Evolutionary conservation across 306 rosid species (phyloP), one percentile per base, ranked within the genome.

Genomic region (Rosa rugosa): DNA sequence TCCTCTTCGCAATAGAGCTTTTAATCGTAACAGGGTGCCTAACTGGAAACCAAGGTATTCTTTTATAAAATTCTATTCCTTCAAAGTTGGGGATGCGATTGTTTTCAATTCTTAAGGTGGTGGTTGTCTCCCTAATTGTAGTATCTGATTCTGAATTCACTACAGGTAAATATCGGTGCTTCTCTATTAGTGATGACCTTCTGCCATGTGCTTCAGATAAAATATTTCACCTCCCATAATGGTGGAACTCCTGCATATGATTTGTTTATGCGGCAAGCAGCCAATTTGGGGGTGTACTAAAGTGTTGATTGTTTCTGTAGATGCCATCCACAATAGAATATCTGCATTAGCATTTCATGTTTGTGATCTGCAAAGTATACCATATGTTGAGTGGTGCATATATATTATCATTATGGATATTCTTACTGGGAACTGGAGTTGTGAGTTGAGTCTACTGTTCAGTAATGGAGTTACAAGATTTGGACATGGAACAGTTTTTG

Each of bases 1-100:
- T 80, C 92, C 98, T n/a, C 59, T 83, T 47, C 90, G 80, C 68
- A 81, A 77, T 73, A 86, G 86, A 81, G 79, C 72, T 82, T 84
- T 90, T 68, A 83, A 82, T 49, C 85, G 31, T 27, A 89, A 81
- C 83, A 82, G 83, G 89, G 67, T 63, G 51, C 84, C 92, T 80
- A 89, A 80, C 89, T 89, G 91, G 96, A 96, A 87, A 89, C 45
- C 94, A 91, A 93, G 99, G 99, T 95, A 87, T 72, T 40, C 7
- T 65, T 16, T 36, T 23, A 2, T 7, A 22, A 42, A 27, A 41
- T n/a, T 8, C 51, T 70, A 2, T 7, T 23, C 5, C 34, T 8
- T 9, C 23, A 20, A 63, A 63, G 17, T 11, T 34, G 16, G 14
- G 6, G 38, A 23, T 47, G 66, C 18, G 49, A 25, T 46, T 51